These are phyloP conservation scores for Salix udensis DNA, from an alignment of 345 rosid genomes.

Conservation along the genomic window DNA sequence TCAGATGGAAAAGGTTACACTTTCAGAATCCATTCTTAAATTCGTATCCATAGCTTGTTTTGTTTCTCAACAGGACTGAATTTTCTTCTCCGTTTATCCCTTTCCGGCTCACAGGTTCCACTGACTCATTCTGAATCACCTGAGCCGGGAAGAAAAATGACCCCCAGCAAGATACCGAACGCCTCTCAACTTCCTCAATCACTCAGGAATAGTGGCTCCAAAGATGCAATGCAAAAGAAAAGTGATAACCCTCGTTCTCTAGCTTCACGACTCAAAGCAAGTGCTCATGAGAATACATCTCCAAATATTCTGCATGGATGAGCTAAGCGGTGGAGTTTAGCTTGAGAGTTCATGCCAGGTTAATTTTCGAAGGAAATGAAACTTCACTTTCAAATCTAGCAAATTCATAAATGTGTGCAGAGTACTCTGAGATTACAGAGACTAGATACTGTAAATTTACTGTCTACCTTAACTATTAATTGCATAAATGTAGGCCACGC, in stretches of 20 bases:
- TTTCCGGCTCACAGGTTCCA: constrained; percentile 23
- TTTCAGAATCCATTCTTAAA: background rate
- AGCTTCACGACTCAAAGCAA: constrained; percentile 13
- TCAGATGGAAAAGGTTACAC: constrained; percentile 47
- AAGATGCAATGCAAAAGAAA: constrained; percentile 31
- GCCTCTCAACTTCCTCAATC: constrained; percentile 20
- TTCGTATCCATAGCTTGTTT: background rate
- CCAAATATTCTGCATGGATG: constrained; percentile 36
- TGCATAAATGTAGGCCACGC: constrained; percentile 8
- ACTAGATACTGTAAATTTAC: background rate
- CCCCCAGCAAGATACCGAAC: constrained; percentile 15
- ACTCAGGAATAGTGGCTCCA: constrained; percentile 18
- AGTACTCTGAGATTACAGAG: constrained; percentile 5
- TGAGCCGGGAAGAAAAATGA: constrained; percentile 18
- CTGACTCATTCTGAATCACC: constrained; percentile 28
- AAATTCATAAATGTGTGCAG: constrained; percentile 17
- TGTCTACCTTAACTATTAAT: background rate
- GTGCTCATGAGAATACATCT: constrained; percentile 34
- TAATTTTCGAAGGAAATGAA: background rate
- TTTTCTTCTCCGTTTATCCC: background rate
- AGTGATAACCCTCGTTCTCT: constrained; percentile 15
- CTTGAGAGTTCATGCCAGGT: background rate
- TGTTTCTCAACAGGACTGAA: background rate
- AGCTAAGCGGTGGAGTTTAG: background rate
- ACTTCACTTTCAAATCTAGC: constrained; percentile 2